These are phyloP conservation scores for Chondrostereum purpureum DNA, from an alignment of 1,284 basidiomycete species.

Conservation along the genomic window DNA sequence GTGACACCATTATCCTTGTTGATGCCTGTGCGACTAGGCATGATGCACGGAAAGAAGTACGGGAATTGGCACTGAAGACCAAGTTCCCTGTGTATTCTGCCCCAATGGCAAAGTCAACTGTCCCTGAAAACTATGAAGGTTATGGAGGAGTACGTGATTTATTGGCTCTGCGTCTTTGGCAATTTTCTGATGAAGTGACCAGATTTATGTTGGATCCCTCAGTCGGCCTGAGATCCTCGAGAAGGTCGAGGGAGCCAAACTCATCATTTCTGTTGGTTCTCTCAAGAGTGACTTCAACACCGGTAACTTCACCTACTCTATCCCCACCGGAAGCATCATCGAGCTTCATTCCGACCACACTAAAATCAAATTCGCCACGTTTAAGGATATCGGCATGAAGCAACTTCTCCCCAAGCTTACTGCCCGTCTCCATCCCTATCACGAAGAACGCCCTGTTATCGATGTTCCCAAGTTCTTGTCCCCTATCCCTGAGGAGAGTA, in stretches of 20 bases:
- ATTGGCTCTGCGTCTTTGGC: constrained; percentile 7
- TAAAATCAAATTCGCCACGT: constrained; percentile 57
- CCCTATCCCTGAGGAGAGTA: constrained; percentile 38
- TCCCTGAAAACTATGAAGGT: constrained; percentile 76
- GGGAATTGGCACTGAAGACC: constrained; percentile 64
- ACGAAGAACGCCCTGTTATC: constrained; percentile 32
- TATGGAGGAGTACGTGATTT: constrained; percentile 74
- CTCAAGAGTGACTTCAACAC: constrained; percentile 90
- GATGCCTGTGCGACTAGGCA: constrained; percentile 88
- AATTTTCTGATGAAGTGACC: background rate
- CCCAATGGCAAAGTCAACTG: constrained; percentile 85
- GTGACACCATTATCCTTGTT: constrained; percentile 74
- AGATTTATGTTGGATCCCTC: constrained; percentile 81
- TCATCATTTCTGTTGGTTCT: constrained; percentile 79
- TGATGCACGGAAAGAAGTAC: constrained; percentile 61
- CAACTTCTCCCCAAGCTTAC: constrained; percentile 64
- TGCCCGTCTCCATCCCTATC: constrained; percentile 40
- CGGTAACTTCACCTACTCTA: constrained; percentile 74
- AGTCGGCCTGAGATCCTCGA: constrained; percentile 68
- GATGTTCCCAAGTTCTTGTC: constrained; percentile 39
- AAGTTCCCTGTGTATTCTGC: constrained; percentile 75
- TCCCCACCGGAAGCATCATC: constrained; percentile 53
- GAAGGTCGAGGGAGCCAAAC: constrained; percentile 75
- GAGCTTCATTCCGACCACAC: constrained; percentile 85
- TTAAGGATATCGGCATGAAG: constrained; percentile 67